Evolutionary conservation across 208 protist genomes (phyloP).

Genomic region (Trypanosoma scelopori): DNA sequence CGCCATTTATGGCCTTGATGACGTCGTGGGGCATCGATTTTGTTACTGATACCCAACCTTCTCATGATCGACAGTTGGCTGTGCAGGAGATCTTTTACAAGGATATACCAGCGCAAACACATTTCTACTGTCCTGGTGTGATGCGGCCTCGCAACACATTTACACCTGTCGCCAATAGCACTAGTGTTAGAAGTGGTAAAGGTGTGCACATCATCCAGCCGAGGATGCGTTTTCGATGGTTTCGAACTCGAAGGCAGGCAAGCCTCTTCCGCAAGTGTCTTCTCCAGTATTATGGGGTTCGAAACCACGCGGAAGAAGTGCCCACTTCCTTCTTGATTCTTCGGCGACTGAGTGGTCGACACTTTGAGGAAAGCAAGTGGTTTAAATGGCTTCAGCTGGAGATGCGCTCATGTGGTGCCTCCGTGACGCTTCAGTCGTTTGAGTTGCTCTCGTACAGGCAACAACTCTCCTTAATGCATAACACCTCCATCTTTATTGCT

Average conservation of each 20-base stretch:
- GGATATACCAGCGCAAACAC: not conserved
- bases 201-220: conserved; percentile 8
- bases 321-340: conserved; percentile 9
- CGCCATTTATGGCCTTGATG: conserved; percentile 24
- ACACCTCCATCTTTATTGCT: conserved; percentile 29
- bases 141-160: too few species aligned
- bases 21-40: conserved; percentile 25
- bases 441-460: not conserved
- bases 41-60: not conserved
- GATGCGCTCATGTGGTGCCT: conserved; percentile 9
- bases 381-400: not conserved
- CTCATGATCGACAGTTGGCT: not conserved
- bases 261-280: conserved; percentile 26
- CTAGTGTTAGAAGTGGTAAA: too few species aligned
- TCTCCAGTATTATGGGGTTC: conserved; percentile 13
- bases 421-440: conserved; percentile 21
- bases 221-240: conserved; percentile 31
- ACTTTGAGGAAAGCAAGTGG: conserved; percentile 20
- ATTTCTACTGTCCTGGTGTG: conserved; percentile 12
- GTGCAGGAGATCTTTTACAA: conserved; percentile 16
- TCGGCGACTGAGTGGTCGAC: conserved; percentile 10
- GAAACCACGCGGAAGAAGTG: not conserved
- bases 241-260: conserved; percentile 27
- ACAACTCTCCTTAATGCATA: conserved; percentile 25
- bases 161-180: too few species aligned